These are phyloP conservation scores for Vanrija pseudolonga DNA, from an alignment of 1,284 basidiomycete genomes.

Conservation along the genomic window DNA sequence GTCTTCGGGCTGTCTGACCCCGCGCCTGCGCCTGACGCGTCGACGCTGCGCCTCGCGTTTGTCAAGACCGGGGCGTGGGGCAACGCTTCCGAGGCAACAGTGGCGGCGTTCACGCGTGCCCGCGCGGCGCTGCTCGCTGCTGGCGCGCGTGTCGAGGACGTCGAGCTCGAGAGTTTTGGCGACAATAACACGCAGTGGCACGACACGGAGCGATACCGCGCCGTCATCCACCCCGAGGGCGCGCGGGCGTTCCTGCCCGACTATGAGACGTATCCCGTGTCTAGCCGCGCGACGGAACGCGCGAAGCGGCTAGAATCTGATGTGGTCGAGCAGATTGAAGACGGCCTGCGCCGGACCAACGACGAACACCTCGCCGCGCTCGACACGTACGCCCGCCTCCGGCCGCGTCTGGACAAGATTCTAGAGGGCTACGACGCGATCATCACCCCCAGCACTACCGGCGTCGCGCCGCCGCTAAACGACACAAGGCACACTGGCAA, in stretches of 20 bases:
- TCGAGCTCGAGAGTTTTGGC: conserved; percentile 20
- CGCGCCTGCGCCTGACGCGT: not conserved
- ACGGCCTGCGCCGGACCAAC: conserved; percentile 14
- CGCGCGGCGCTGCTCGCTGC: conserved; percentile 14
- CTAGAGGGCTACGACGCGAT: conserved; percentile 25
- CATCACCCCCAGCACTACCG: conserved; percentile 27
- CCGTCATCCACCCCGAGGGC: conserved; percentile 26
- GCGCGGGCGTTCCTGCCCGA: conserved; percentile 23
- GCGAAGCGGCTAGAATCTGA: conserved; percentile 15
- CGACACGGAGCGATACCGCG: conserved; percentile 1
- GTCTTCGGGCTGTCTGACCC: conserved; percentile 33
- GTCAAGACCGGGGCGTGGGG: conserved; percentile 27
- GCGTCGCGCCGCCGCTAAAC: conserved; percentile 22
- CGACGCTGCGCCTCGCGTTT: conserved; percentile 25
- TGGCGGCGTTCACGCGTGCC: conserved; percentile 18
- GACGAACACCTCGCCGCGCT: conserved; percentile 21
- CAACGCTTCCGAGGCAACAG: conserved; percentile 15
- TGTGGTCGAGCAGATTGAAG: conserved; percentile 21
- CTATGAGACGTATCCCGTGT: conserved; percentile 3
- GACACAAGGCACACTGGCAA: conserved; percentile 25
- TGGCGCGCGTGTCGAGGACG: conserved; percentile 28
- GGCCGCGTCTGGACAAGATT: conserved; percentile 24
- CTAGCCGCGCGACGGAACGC: not conserved
- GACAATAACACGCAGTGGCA: conserved; percentile 14
- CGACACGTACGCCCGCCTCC: conserved; percentile 24